phyloP scores from a whole-genome alignment of 768 basidiomycete genomes.

The Lentinula sp. region DNA sequence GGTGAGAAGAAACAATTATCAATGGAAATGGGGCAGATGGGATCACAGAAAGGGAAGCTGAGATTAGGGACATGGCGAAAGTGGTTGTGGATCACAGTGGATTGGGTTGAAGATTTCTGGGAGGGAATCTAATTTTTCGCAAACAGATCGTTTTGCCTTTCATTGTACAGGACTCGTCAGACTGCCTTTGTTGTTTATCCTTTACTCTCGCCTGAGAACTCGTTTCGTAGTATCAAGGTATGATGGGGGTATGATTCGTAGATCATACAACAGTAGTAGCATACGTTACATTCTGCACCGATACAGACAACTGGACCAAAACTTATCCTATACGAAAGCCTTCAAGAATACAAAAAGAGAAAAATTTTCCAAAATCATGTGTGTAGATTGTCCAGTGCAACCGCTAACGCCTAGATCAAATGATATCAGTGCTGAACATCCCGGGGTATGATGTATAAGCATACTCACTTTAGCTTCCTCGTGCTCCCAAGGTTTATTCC shows the following conservation, averaged over 20 bases:
- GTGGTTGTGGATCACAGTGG: conserved; percentile 40
- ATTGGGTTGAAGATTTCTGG: conserved; percentile 43
- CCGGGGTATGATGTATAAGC: neutral
- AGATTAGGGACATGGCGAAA: conserved; percentile 40
- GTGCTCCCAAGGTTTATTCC: conserved; percentile 37
- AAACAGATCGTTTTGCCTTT: too few species aligned
- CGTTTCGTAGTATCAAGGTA: neutral
- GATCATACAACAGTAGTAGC: neutral
- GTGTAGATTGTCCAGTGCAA: neutral
- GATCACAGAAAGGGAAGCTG: conserved; percentile 31
- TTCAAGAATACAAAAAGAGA: too few species aligned
- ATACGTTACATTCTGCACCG: neutral
- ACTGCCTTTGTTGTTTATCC: too few species aligned
- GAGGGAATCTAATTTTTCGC: neutral
- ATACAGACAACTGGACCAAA: neutral
- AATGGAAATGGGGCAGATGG: conserved; percentile 14
- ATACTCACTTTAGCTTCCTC: conserved; percentile 34
- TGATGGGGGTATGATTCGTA: neutral
- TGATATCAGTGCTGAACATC: neutral
- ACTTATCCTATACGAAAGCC: neutral
- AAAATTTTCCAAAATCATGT: neutral
- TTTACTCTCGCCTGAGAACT: too few species aligned
- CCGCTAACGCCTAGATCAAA: neutral
- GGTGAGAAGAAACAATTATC: conserved; percentile 11
- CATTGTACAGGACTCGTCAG: too few species aligned